phyloP scores from a whole-genome alignment of 2,329 filamentous ascomycete genomes.

The Bipolaris zeicola region DNA sequence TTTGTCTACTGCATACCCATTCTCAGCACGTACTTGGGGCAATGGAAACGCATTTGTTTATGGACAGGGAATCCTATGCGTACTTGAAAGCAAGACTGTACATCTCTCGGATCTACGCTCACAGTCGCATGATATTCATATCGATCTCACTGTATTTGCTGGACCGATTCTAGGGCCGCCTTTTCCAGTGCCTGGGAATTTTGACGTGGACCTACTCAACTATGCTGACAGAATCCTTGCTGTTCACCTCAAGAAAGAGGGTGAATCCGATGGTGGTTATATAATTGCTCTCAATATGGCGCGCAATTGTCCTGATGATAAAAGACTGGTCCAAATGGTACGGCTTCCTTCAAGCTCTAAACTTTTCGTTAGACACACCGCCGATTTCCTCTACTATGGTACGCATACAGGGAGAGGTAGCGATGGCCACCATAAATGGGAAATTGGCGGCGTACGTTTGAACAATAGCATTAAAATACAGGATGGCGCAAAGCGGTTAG shows the following conservation, averaged over 20 bases:
- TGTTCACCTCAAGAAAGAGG: conserved; percentile 25
- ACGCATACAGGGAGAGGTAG: conserved; percentile 62
- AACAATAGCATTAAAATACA: conserved; percentile 52
- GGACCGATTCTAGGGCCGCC: conserved; percentile 8
- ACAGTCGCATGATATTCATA: conserved; percentile 9
- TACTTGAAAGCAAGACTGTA: conserved; percentile 60
- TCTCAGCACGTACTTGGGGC: conserved; percentile 64
- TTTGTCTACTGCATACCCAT: conserved; percentile 66
- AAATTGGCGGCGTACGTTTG: conserved; percentile 55
- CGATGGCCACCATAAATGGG: conserved; percentile 67
- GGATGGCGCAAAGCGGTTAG: conserved; percentile 50
- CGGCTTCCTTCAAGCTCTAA: conserved; percentile 50
- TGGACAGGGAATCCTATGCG: conserved; percentile 67
- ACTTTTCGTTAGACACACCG: conserved; percentile 71
- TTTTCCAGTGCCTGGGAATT: conserved; percentile 47
- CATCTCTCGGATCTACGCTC: conserved; percentile 64
- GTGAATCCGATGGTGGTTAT: conserved; percentile 20
- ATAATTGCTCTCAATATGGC: conserved; percentile 37
- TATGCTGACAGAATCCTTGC: conserved; percentile 44
- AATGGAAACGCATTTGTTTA: conserved; percentile 68
- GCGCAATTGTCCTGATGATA: conserved; percentile 23
- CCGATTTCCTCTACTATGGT: conserved; percentile 67
- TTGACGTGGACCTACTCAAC: conserved; percentile 35
- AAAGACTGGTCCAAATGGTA: conserved; percentile 46
- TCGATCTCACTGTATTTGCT: conserved; percentile 31